Evolutionary conservation across 2,329 filamentous ascomycete species (phyloP), one percentile per base, ranked within the genome.

Genomic region (Reticulascus tulasneorum): DNA sequence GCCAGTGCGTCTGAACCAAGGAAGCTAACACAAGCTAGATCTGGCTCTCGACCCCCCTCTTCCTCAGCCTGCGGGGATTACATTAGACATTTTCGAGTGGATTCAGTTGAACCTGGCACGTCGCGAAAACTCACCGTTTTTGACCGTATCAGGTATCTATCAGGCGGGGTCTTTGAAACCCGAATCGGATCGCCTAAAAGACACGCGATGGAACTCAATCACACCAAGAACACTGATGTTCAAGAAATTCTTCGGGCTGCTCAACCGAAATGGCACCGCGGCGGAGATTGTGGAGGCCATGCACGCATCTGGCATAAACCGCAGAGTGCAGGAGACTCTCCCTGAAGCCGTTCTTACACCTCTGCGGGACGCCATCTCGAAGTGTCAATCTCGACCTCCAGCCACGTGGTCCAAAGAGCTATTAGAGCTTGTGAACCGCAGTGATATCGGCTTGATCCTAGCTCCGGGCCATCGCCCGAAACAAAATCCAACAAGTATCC

Each of bases 341-440:
- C 91, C 93, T 2, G 88, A 94, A 58, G 81, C 86, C 18, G 71
- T 96, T n/a, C 75, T 86, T 35, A 77, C 83, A 3, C 84, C 86
- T 0, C 68, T 97, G 11, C 83, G 84, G 54, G 90, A 97, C 62
- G 81, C 84, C 6, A 88, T 97, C 25, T 77, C 82, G n/a, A 74
- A 79, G 45, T 94, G 87, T 47, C 90, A 95, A 56, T 76, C 80
- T n/a, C 77, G 79, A 41, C 91, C 91, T 13, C 86, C 89, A 9
- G 75, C 81, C 1, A 77, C 73, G 2, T 97, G 91, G 89, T 71
- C 77, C 11, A 72, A 73, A 26, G 73, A 78, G 2, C 66, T 94
- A 6, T 71, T 96, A 11, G 73, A 81, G 35, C 66, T 96, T 6
- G 79, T 96, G 10, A 84, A 86, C 34, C 78, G 93, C 41, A 82